Evolutionary conservation across 2,329 filamentous ascomycete species (phyloP), one percentile per base, ranked within the genome.

Genomic region (Dendryphion nanum): DNA sequence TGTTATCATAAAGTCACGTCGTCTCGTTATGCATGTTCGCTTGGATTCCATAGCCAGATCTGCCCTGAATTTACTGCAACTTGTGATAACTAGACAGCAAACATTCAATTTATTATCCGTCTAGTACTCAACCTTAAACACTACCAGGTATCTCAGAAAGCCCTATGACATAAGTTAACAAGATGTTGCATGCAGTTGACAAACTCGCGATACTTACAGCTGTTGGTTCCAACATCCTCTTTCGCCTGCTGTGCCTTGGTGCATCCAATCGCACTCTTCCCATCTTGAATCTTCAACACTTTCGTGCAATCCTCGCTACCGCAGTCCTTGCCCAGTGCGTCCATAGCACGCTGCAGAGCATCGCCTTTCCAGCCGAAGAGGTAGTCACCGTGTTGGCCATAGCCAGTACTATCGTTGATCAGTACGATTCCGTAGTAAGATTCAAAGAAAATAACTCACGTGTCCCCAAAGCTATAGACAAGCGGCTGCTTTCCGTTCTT

Each of bases 401-500:
- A 46, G 14, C 45, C 45, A 19, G 45, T 48, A 3, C 44, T 44
- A 19, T 14, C 10, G 2, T 30, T 16, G 29, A 2, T 30, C 16
- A 14, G 12, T 3, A 8, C 15, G 29, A n/a, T 26, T n/a, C 23
- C 12, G 15, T 30, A 10, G 16, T 19, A 20, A 13, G 19, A 12
- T 26, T 26, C 23, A n/a, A 14, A 13, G 37, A 20, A 34, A 6
- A 14, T 26, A 7, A 49, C 53, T 41, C 18, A 56, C 53, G 44
- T 35, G 41, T 59, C 54, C 2, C 54, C 54, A 26, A 57, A 55
- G 40, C 48, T 55, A 33, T 59, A 57, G 5, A 59, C 54, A 10
- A 59, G 47, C 4, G 55, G 55, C 38, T 57, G 54, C 29, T 55
- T 56, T 14, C 53, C 50, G 32, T 47, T 40, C 5, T 45, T 40